These are phyloP conservation scores for Sporothrix curviconia DNA, from an alignment of 2,329 filamentous ascomycete genomes.

Conservation along the genomic window DNA sequence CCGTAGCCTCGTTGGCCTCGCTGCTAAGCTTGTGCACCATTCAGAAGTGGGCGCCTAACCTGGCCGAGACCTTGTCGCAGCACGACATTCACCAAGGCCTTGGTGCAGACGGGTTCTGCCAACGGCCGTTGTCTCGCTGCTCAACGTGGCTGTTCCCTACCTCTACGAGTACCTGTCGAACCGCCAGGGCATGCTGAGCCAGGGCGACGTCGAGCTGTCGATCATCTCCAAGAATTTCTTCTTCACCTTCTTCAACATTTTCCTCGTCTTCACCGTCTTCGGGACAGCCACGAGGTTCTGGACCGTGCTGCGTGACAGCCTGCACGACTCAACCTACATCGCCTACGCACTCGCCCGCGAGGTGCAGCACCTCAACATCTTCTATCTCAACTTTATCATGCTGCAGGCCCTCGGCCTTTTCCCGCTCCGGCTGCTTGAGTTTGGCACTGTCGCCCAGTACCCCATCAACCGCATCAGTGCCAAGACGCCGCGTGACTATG, in stretches of 20 bases:
- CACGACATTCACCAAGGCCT: slow-evolving; percentile 65
- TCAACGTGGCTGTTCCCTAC: slow-evolving; percentile 87
- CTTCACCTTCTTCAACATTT: slow-evolving; percentile 99
- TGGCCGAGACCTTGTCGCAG: slow-evolving; percentile 60
- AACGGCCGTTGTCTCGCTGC: slow-evolving; percentile 74
- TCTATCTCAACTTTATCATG: slow-evolving; percentile 92
- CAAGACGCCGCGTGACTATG: slow-evolving; percentile 83
- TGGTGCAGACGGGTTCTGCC: slow-evolving; percentile 85
- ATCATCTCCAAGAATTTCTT: slow-evolving; percentile 98
- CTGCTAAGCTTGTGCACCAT: slow-evolving; percentile 79
- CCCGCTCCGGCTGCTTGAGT: slow-evolving; percentile 83
- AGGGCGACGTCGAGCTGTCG: slow-evolving; percentile 88
- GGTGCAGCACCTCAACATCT: slow-evolving; percentile 66
- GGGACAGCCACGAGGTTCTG: slow-evolving; percentile 74
- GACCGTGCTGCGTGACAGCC: slow-evolving; percentile 59
- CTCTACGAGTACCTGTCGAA: slow-evolving; percentile 91
- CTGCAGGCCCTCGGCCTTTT: slow-evolving; percentile 90
- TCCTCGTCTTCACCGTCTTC: slow-evolving; percentile 86
- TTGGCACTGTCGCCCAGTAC: slow-evolving; percentile 78
- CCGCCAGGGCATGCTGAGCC: slow-evolving; percentile 88
- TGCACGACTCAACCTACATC: slow-evolving; percentile 73
- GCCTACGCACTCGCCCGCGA: slow-evolving; percentile 69
- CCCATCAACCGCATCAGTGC: slow-evolving; percentile 72
- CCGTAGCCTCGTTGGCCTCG: slow-evolving; percentile 72
- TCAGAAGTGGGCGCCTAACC: slow-evolving; percentile 59